Conservation (phyloP, 2,329 filamentous ascomycete species). For the Cercospora sojina region DNA sequence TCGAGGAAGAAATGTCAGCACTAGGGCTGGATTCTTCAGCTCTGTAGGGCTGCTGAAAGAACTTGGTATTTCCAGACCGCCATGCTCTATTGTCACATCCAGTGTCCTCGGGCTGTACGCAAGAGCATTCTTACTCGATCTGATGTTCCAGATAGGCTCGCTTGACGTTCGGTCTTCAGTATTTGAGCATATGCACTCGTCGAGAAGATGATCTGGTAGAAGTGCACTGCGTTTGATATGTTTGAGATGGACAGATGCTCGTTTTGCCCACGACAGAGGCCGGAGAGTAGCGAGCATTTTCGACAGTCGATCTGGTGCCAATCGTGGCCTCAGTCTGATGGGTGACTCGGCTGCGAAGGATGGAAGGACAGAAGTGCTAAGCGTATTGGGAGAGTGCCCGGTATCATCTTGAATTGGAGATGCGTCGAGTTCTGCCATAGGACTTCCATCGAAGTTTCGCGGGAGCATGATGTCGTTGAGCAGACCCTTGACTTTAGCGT, state of each 20-base stretch:
- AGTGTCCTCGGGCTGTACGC: not conserved
- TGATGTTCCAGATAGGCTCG: not conserved
- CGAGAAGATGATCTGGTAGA: not conserved
- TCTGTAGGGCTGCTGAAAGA: not conserved
- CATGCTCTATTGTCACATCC: not conserved
- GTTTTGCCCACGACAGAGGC: slow-evolving; percentile 7
- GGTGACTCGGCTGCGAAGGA: not conserved
- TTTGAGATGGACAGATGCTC: slow-evolving; percentile 3
- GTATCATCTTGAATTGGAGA: not conserved
- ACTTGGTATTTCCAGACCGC: slow-evolving; percentile 3
- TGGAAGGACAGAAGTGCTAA: not conserved
- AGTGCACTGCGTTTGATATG: not conserved
- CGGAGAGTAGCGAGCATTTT: slow-evolving; percentile 5
- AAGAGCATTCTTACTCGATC: not conserved
- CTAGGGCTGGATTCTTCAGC: slow-evolving; percentile 1
- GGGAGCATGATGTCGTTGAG: slow-evolving; percentile 9
- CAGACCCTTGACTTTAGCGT: slow-evolving; percentile 6
- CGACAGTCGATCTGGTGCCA: not conserved
- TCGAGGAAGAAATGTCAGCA: not conserved
- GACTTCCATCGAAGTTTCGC: slow-evolving; percentile 5
- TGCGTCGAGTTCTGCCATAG: slow-evolving; percentile 10
- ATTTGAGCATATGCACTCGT: not conserved
- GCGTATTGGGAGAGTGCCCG: not conserved
- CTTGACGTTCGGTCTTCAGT: not conserved
- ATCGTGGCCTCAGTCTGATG: not conserved